phyloP scores from a whole-genome alignment of 495 filamentous ascomycete species.

The Aspergillus haitiensis region DNA sequence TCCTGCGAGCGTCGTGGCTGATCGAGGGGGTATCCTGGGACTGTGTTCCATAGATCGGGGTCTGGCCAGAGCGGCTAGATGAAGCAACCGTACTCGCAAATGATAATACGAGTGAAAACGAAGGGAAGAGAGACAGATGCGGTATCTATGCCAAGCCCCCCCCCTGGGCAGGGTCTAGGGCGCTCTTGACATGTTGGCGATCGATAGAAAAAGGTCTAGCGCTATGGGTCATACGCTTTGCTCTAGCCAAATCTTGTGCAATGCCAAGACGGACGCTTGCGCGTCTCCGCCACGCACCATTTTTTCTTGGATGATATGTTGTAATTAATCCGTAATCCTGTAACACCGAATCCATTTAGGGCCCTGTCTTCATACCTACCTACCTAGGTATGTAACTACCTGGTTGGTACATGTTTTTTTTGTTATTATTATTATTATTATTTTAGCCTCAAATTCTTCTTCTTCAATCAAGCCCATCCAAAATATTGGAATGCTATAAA shows the following conservation, averaged over 20 bases:
- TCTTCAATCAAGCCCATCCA: no score
- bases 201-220: conserved; percentile 24
- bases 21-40: no score
- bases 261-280: conserved; percentile 51
- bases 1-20: no score
- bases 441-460: no score
- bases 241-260: conserved; percentile 42
- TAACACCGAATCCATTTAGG: conserved; percentile 23
- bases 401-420: neutral
- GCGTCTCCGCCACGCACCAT: conserved; percentile 41
- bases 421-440: no score
- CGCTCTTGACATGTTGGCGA: conserved; percentile 17
- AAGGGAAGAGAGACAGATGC: neutral
- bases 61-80: neutral
- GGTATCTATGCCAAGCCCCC: conserved; percentile 31
- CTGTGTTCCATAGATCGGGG: neutral
- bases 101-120: neutral
- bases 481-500: no score
- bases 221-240: conserved; percentile 23
- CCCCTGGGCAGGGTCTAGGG: conserved; percentile 24
- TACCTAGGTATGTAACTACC: neutral
- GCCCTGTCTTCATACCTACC: conserved; percentile 15
- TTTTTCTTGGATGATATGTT: conserved; percentile 22
- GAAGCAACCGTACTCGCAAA: neutral
- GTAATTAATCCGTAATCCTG: conserved; percentile 22